Base-by-base conservation (phyloP, 1,284 basidiomycete species). In the Malassezia restricta region DNA sequence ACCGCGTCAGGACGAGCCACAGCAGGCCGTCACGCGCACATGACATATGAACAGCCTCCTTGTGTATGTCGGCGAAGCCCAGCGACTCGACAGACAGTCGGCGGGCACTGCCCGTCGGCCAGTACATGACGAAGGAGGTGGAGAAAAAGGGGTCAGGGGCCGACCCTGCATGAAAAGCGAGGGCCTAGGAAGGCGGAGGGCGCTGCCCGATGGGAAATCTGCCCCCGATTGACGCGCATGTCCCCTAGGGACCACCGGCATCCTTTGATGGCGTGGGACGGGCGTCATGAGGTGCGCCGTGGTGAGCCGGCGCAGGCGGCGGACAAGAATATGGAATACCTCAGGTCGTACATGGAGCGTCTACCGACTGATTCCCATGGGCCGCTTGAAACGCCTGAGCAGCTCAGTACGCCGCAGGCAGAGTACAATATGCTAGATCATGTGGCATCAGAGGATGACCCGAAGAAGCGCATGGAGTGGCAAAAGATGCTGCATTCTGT, bases 401-500 rank as follows among this genome's bases (percentile, higher is more conserved):
- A 60, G 40, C 46, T 65, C 33, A 46, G 27, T 14, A 55, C 53
- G 32, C 53, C 53, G 9, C 47, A 46, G 27, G 53, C 53, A 8
- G 53, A 55, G 43, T 43, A 40, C 8, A 30, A 38, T 15, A 7
- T 50, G 44, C 43, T 55, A 20, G 53, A 55, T 17, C 35, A 44
- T 11, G 6, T 40, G 11, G 32, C 35, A 40, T 35, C 35, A n/a
- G 53, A 55, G 6, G 53, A 50, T 43, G 53, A 55, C 29, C 53
- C 53, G 11, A 50, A 43, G 43, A 63, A 67, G 50, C 63, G 70
- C 33, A 56, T 71, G 45, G 70, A 73, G 57, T 73, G 70, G 70
- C 68, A 73, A 51, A 70, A 62, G 41, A 73, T 73, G 70, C 68
- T 71, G 54, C 59, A 58, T 33, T 70, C 69, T 17, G 66, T 70